Conservation (phyloP, 768 basidiomycete species). For the Hygrophorus pudorinus region DNA sequence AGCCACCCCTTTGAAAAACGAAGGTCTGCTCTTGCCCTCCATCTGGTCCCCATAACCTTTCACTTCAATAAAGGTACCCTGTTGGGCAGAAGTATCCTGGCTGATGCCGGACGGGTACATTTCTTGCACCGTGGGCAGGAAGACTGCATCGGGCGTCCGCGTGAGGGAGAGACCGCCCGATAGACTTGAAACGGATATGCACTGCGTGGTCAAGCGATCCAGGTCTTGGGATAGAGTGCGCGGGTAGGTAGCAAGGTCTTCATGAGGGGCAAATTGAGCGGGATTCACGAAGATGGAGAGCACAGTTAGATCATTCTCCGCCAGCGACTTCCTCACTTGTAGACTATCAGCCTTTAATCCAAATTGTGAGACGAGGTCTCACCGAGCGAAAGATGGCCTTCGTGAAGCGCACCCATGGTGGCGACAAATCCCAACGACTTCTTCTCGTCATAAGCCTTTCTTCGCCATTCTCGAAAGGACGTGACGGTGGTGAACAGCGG, state of each 20-base stretch:
- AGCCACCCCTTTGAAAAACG: conserved; percentile 92
- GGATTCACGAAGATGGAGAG: conserved; percentile 98
- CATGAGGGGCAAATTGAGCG: conserved; percentile 92
- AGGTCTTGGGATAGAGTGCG: conserved; percentile 77
- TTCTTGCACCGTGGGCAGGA: conserved; percentile 66
- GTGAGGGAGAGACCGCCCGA: conserved; percentile 7
- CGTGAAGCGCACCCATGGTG: conserved; percentile 96
- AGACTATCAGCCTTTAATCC: not conserved
- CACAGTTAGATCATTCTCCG: conserved; percentile 76
- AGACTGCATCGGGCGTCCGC: conserved; percentile 57
- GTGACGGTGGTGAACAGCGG: conserved; percentile 50
- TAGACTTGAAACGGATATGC: conserved; percentile 14
- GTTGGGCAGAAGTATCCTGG: conserved; percentile 64
- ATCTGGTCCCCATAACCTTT: conserved; percentile 87
- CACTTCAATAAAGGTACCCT: conserved; percentile 87
- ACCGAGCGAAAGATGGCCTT: conserved; percentile 90
- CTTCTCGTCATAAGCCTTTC: conserved; percentile 41
- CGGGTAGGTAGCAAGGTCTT: conserved; percentile 88
- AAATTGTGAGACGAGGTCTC: conserved; percentile 15
- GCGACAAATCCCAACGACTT: conserved; percentile 88
- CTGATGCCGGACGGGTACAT: conserved; percentile 93
- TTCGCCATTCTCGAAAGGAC: conserved; percentile 66
- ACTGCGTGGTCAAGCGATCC: conserved; percentile 38
- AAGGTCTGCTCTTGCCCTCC: conserved; percentile 82
- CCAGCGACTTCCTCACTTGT: conserved; percentile 67